Conservation (phyloP, 352 stramenopile species). For the Pythium rishiriense region DNA sequence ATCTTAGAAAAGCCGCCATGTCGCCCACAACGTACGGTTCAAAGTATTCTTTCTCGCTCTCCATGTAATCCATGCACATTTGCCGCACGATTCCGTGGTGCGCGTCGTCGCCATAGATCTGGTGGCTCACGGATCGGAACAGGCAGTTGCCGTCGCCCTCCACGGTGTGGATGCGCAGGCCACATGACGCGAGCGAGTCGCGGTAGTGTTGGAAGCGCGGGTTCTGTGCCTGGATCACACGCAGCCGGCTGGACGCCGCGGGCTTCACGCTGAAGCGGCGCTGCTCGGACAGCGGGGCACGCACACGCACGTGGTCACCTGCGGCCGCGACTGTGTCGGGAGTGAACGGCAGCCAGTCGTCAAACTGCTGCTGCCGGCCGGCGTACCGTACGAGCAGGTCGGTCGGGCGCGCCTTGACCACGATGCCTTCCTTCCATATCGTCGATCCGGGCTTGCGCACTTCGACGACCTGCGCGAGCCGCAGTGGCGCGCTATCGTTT, state of each 20-base stretch:
- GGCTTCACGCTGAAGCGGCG: slow-evolving; percentile 49
- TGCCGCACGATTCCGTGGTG: slow-evolving; percentile 90
- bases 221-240: slow-evolving; percentile 71
- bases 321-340: slow-evolving; percentile 52
- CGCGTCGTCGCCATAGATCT: slow-evolving; percentile 93
- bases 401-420: slow-evolving; percentile 42
- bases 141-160: slow-evolving; percentile 98
- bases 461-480: slow-evolving; percentile 69
- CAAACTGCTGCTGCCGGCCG: slow-evolving; percentile 62
- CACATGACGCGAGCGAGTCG: slow-evolving; percentile 42
- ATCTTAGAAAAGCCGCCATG: slow-evolving; percentile 86
- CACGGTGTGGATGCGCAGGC: slow-evolving; percentile 63
- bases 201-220: slow-evolving; percentile 78
- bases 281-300: slow-evolving; percentile 25
- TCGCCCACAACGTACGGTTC: slow-evolving; percentile 90
- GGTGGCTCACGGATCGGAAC: slow-evolving; percentile 95
- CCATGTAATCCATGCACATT: slow-evolving; percentile 96
- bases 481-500: slow-evolving; percentile 61
- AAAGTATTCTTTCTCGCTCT: slow-evolving; percentile 91
- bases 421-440: slow-evolving; percentile 68
- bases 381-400: slow-evolving; percentile 70
- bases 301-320: slow-evolving; percentile 53
- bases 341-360: slow-evolving; percentile 72
- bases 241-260: slow-evolving; percentile 33
- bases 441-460: slow-evolving; percentile 43